Base-by-base conservation (phyloP, 1,139 yeast species). In the Martiniozyma asiatica region DNA sequence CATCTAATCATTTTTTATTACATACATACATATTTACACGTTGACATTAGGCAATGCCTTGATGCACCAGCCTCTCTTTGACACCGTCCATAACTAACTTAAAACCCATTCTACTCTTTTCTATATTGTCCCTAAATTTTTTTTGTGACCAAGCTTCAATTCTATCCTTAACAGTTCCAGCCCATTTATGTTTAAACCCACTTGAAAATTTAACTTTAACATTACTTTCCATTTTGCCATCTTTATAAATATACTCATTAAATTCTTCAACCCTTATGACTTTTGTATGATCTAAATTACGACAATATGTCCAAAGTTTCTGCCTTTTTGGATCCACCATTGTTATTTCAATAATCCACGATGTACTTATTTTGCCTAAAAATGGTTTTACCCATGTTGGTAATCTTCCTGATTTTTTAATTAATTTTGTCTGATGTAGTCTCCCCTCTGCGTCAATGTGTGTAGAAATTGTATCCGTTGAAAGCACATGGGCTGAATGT, bases 341-440 rank as follows among this genome's bases (percentile, higher is more conserved):
- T 2, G 85, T 70, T 42, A 73, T 71, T 51, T 89, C 98, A 33
- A 89, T 67, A 24, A 87, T 74, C 89, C 93, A 84, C 7, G 87
- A 66, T 40, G 81, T 78, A 21, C 81, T 63, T 22, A 73, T 72
- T 34, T 67, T 61, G 1, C 93, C 92, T 38, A 87, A 56, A 35
- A 87, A 68, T 6, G 93, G 93, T 43, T 68, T 70, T 30, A 80
- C 73, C 68, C 92, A 85, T 25, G 61, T 56, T 5, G 97, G 97
- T 29, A 87, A 61, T 42, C 84, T 63, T 6, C 97, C 97, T 2
- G 71, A 62, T 50, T 89, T 89, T 41, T 71, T 69, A 35, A 87
- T 73, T 27, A 89, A 58, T 44, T 89, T 66, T 8, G 93, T 81
- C 22, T 82, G 73, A 43, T 73, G 68, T 31, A 85, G 63, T 32